Evolutionary conservation across 2,329 filamentous ascomycete species (phyloP), one percentile per base, ranked within the genome.

Genomic region (Kalmusia sp.): DNA sequence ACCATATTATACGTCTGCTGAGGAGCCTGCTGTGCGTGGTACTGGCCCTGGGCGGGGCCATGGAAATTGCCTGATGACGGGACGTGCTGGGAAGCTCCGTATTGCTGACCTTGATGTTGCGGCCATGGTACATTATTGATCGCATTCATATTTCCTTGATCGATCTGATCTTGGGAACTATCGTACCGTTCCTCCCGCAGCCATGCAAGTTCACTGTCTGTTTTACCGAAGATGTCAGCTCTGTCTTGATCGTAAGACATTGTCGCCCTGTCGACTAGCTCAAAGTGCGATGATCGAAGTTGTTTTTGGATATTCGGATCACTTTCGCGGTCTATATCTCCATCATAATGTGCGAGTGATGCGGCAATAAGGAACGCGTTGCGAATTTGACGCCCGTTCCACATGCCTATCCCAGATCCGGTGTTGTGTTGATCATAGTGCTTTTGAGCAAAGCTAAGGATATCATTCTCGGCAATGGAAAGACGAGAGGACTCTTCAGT

Each of bases 321-420:
- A 24, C 12, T 43, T 28, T 43, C 39, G 12, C 39, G 39, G 8
- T 43, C 39, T 22, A 27, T 14, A 15, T 43, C 39, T 4, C 43
- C 43, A 6, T 46, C 43, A 19, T 46, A 22, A 14, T 46, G 43
- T 35, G 43, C 43, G 24, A 46, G 30, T 19, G 43, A 24, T 9
- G 43, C 43, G n/a, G 43, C 43, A 14, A 46, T 46, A 1, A 46
- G 27, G 19, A 46, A 46, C 2, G 43, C 43, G 15, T 46, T 46
- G 9, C 43, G 30, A 19, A 46, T 46, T 14, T 46, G 43, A 4
- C 43, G 12, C 7, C 43, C 43, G 21, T 46, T 46, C 43, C 43
- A 46, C 12, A 15, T 25, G 15, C 43, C 43, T 17, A 34, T 46
- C 9, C 43, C 31, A 4, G 15, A 19, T 41, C 28, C 30, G 7